These are phyloP conservation scores for Berkeleyomyces basicola DNA, from an alignment of 2,329 filamentous ascomycete species.

Conservation along the genomic window DNA sequence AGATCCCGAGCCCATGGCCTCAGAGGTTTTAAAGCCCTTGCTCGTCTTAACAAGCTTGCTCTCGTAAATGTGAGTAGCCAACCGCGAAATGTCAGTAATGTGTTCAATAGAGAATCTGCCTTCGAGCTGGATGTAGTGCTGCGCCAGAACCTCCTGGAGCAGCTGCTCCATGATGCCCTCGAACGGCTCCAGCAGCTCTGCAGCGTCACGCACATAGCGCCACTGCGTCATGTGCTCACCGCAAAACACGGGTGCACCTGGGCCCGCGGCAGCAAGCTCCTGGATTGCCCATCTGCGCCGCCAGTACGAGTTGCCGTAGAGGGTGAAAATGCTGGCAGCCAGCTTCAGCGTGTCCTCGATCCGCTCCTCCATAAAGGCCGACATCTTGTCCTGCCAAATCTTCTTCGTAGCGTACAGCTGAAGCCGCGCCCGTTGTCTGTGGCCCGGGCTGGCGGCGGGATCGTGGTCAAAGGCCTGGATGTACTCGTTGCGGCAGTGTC, in stretches of 20 bases:
- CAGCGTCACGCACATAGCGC: constrained; percentile 11
- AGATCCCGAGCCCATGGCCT: not conserved
- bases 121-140: constrained; percentile 11
- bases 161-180: constrained; percentile 8
- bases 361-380: constrained; percentile 2
- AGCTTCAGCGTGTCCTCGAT: constrained; percentile 10
- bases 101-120: constrained; percentile 8
- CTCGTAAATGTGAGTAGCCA: constrained; percentile 4
- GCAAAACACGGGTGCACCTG: constrained; percentile 6
- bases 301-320: constrained; percentile 12
- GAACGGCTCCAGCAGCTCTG: constrained; percentile 10
- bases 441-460: constrained; percentile 7
- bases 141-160: constrained; percentile 8
- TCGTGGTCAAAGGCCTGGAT: constrained; percentile 9
- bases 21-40: not conserved
- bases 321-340: constrained; percentile 11
- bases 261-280: constrained; percentile 4
- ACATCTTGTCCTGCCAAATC: constrained; percentile 9
- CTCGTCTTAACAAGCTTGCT: not conserved
- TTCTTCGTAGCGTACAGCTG: constrained; percentile 9
- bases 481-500: constrained; percentile 10
- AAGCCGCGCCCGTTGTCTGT: constrained; percentile 7
- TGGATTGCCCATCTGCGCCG: constrained; percentile 6
- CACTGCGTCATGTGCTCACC: constrained; percentile 12
- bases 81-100: constrained; percentile 7